Conservation (phyloP, 257 asterid species). For the Ajuga chamaepitys region DNA sequence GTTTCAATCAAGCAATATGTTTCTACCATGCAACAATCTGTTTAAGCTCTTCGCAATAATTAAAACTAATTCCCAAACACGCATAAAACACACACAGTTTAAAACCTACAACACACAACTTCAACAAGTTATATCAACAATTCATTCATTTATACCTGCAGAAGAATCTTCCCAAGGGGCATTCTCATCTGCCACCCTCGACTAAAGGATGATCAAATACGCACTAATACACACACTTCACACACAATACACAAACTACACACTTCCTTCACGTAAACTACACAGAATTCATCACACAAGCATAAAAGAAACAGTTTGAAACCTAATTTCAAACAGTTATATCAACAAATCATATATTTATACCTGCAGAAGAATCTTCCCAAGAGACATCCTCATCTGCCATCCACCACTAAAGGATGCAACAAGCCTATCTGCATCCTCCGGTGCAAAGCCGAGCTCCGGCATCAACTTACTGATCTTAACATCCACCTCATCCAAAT, state of each 20-base stretch:
- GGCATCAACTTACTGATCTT: constrained; percentile 91
- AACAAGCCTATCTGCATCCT: constrained; percentile 89
- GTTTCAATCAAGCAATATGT: too few species aligned
- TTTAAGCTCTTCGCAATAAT: too few species aligned
- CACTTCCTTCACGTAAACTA: too few species aligned
- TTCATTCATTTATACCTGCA: too few species aligned
- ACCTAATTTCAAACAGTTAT: constrained; percentile 1
- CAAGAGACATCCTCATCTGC: constrained; percentile 99
- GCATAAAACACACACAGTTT: too few species aligned
- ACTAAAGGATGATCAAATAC: not conserved
- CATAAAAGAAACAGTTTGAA: not conserved
- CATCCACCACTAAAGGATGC: constrained; percentile 98
- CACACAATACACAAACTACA: not conserved
- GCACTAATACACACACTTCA: not conserved
- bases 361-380: constrained; percentile 96
- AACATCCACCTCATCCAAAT: constrained; percentile 83
- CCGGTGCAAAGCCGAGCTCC: constrained; percentile 81
- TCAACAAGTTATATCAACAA: too few species aligned
- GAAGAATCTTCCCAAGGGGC: too few species aligned
- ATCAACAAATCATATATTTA: not conserved
- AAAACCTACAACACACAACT: too few species aligned
- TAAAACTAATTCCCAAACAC: too few species aligned
- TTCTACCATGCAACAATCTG: too few species aligned
- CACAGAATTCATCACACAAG: not conserved
- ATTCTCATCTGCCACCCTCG: too few species aligned